A percentile compares a stretch with the other conserved stretches of the same genome.
Conservation (phyloP, 2,329 filamentous ascomycete genomes). For the Paraphoma chrysanthemicola region DNA sequence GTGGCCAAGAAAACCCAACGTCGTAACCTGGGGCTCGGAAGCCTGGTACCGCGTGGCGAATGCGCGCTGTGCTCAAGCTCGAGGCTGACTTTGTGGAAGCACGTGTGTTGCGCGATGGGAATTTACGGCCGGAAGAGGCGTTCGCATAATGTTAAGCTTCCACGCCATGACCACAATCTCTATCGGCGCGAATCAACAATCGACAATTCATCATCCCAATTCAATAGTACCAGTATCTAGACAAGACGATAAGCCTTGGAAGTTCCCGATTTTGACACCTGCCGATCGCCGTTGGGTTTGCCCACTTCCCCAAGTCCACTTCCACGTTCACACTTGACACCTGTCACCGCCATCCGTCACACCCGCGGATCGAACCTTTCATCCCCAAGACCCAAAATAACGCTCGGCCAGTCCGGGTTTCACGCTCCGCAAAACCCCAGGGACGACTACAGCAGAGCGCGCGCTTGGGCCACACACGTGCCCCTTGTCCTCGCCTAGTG, state of each 20-base stretch:
- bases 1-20: background rate
- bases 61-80: background rate
- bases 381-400: background rate
- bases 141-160: too few species aligned
- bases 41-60: background rate
- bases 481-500: background rate
- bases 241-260: too few species aligned
- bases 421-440: background rate
- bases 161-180: too few species aligned
- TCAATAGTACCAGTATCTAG: too few species aligned
- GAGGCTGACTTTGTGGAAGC: background rate
- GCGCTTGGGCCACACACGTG: background rate
- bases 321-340: background rate
- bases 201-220: too few species aligned
- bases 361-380: too few species aligned
- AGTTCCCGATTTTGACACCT: too few species aligned
- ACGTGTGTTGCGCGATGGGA: background rate
- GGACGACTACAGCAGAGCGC: background rate
- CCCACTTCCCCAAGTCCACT: too few species aligned
- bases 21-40: background rate
- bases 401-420: background rate
- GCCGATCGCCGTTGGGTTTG: too few species aligned
- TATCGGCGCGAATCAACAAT: too few species aligned
- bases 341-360: background rate
- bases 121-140: background rate